Conservation (phyloP, 495 filamentous ascomycete species). For the Cercophora samala region DNA sequence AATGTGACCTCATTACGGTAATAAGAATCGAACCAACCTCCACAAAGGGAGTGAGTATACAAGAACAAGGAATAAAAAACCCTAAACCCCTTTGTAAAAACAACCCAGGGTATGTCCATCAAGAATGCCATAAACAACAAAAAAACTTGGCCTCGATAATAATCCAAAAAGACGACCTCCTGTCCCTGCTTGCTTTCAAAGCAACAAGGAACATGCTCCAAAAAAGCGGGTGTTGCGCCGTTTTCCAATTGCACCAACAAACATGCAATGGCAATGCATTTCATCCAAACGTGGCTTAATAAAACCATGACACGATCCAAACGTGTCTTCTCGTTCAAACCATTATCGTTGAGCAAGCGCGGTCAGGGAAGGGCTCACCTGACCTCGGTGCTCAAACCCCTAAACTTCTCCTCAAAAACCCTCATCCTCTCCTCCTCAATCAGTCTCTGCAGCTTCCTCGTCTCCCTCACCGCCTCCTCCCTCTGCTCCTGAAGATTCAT, state of each 20-base stretch:
- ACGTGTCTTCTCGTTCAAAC: neutral
- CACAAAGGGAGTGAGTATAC: neutral
- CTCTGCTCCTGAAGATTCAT: constrained; percentile 86
- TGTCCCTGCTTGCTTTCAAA: neutral
- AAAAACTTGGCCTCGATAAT: neutral
- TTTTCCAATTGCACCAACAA: neutral
- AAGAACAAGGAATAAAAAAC: neutral
- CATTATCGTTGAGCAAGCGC: neutral
- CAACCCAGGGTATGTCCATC: neutral
- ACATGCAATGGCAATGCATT: neutral
- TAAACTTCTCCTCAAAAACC: constrained; percentile 47
- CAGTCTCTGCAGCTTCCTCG: constrained; percentile 64
- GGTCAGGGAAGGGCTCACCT: constrained; percentile 7
- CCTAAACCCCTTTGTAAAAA: neutral
- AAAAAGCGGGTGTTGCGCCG: neutral
- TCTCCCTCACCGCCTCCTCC: constrained; percentile 82
- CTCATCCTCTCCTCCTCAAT: constrained; percentile 48
- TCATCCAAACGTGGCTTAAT: neutral
- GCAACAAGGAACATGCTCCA: neutral
- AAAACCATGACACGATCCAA: neutral
- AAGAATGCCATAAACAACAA: neutral
- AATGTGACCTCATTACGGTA: neutral
- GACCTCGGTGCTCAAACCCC: constrained; percentile 29
- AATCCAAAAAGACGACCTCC: neutral
- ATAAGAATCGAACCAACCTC: neutral